A percentile compares a stretch with the other conserved stretches of the same genome.
These are phyloP conservation scores for Trichoderma sp. DNA, from an alignment of 2,329 filamentous ascomycete genomes.

Conservation along the genomic window DNA sequence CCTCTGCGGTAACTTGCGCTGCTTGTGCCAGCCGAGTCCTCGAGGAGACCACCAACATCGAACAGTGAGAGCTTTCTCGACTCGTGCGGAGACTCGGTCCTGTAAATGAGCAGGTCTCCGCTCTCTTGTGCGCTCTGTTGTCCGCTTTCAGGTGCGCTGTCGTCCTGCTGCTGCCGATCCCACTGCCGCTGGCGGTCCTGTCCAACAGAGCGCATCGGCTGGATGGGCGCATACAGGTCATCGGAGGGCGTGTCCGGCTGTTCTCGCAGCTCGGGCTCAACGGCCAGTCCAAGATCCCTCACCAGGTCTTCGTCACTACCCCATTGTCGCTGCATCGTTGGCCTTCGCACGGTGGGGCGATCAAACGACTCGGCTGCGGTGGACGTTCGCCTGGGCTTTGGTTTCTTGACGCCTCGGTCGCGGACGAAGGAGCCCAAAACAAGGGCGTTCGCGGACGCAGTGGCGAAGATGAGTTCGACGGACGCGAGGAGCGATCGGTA, in stretches of 20 bases:
- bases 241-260: conserved; percentile 34
- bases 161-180: conserved; percentile 41
- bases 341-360: conserved; percentile 46
- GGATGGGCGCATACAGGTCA: conserved; percentile 44
- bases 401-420: conserved; percentile 87
- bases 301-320: conserved; percentile 92
- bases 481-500: conserved; percentile 88
- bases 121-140: conserved; percentile 41
- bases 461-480: conserved; percentile 85
- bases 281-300: conserved; percentile 72
- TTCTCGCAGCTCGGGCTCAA: conserved; percentile 55
- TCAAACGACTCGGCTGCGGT: conserved; percentile 63
- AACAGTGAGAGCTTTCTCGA: conserved; percentile 70
- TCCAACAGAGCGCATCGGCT: conserved; percentile 37
- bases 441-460: conserved; percentile 82
- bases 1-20: conserved; percentile 43
- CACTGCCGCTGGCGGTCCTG: conserved; percentile 47
- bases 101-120: conserved; percentile 48
- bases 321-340: conserved; percentile 66
- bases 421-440: conserved; percentile 91
- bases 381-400: conserved; percentile 72
- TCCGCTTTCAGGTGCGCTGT: background rate
- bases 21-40: conserved; percentile 45
- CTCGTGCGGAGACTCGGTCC: conserved; percentile 26
- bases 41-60: conserved; percentile 77